A percentile compares a stretch with the other conserved stretches of the same genome.
phyloP scores from a whole-genome alignment of 108 stramenopile species.

The Nitzschia palea region DNA sequence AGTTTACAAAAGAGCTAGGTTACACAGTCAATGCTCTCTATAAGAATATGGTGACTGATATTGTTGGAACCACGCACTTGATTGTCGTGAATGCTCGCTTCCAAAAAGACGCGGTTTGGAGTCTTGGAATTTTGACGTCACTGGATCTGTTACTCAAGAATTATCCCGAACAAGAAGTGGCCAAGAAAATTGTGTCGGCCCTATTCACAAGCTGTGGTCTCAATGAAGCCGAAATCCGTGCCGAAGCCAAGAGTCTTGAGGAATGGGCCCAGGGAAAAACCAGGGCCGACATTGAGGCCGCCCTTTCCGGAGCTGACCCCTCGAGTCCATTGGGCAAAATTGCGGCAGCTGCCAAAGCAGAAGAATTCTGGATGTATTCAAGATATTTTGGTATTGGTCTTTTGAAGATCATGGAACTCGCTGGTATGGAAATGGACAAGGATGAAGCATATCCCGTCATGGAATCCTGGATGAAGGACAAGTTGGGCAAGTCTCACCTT shows the following conservation, averaged over 20 bases:
- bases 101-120: constrained; percentile 81
- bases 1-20: constrained; percentile 81
- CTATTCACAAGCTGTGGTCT: constrained; percentile 81
- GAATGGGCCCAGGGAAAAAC: constrained; percentile 89
- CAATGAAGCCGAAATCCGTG: constrained; percentile 75
- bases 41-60: constrained; percentile 91
- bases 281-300: constrained; percentile 79
- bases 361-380: constrained; percentile 92
- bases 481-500: constrained; percentile 71
- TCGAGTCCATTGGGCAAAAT: constrained; percentile 62
- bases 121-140: constrained; percentile 69
- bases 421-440: constrained; percentile 86
- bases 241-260: constrained; percentile 69
- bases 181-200: constrained; percentile 68
- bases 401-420: constrained; percentile 77
- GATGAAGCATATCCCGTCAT: constrained; percentile 89
- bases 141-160: constrained; percentile 85
- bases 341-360: constrained; percentile 68
- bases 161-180: constrained; percentile 88
- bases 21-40: constrained; percentile 85
- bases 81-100: constrained; percentile 93
- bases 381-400: constrained; percentile 88
- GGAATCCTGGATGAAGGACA: constrained; percentile 83
- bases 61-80: constrained; percentile 91
- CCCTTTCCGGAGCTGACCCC: constrained; percentile 77